A percentile compares a stretch with the other conserved stretches of the same genome.
These are phyloP conservation scores for Ciborinia camelliae DNA, from an alignment of 2,329 filamentous ascomycete species.

Conservation along the genomic window DNA sequence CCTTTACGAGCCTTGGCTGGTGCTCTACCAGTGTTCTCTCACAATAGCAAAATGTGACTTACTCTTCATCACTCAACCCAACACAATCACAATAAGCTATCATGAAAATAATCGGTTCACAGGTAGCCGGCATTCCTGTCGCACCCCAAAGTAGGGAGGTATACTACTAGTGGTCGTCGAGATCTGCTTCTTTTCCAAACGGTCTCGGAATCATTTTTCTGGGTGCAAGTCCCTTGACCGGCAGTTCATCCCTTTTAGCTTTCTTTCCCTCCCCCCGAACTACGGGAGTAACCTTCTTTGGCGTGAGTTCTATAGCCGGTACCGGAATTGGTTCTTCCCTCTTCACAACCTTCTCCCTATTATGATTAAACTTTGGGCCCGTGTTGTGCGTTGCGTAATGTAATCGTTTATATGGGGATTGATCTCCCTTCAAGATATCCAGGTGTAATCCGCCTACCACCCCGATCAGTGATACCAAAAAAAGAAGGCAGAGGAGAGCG, in stretches of 20 bases:
- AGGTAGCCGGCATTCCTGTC: too few species aligned
- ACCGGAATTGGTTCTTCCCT: conserved; percentile 6
- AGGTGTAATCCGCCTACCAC: neutral
- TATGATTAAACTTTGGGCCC: conserved; percentile 3
- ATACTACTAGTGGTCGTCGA: too few species aligned
- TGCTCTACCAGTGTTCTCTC: too few species aligned
- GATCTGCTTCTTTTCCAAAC: neutral
- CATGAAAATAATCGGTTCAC: too few species aligned
- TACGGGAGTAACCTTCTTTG: neutral
- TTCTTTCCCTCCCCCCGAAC: neutral
- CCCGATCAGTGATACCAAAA: neutral
- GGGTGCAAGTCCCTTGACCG: neutral
- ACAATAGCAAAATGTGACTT: neutral
- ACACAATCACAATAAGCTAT: too few species aligned
- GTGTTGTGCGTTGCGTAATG: neutral
- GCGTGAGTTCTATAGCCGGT: neutral
- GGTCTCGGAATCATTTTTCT: neutral
- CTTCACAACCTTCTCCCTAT: conserved; percentile 1
- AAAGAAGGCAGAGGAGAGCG: conserved; percentile 5
- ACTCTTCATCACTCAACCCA: neutral
- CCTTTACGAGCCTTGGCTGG: too few species aligned
- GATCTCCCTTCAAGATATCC: neutral
- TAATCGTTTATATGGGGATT: neutral
- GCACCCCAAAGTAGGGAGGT: too few species aligned
- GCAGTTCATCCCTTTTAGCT: neutral